Percentiles rank a stretch among this genome's conserved stretches.
Conservation (phyloP, 1,139 yeast species). For the Komagataea norvegica region DNA sequence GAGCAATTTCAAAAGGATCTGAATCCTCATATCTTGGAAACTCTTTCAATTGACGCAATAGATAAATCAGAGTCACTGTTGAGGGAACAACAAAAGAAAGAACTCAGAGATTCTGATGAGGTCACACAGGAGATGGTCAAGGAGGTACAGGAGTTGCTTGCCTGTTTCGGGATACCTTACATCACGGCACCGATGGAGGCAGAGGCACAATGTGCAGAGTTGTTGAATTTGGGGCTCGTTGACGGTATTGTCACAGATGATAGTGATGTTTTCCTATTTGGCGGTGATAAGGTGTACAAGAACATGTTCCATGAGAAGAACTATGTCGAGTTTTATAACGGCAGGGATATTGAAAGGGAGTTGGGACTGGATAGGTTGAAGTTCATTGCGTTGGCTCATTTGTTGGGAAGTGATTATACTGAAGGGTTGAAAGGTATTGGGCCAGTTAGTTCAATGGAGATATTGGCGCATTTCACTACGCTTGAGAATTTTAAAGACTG, state of each 20-base stretch:
- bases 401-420: constrained; percentile 92
- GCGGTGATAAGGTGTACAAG: constrained; percentile 79
- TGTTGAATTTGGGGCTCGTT: constrained; percentile 60
- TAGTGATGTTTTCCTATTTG: constrained; percentile 93
- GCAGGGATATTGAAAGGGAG: constrained; percentile 53
- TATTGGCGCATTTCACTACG: constrained; percentile 77
- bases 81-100: constrained; percentile 50
- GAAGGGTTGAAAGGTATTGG: constrained; percentile 90
- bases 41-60: constrained; percentile 25
- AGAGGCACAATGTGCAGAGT: constrained; percentile 93
- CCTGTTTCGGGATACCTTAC: constrained; percentile 88
- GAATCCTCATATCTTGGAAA: constrained; percentile 25
- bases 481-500: constrained; percentile 46
- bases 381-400: constrained; percentile 72
- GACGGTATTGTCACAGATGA: constrained; percentile 98
- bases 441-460: constrained; percentile 88
- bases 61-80: constrained; percentile 45
- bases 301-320: constrained; percentile 94
- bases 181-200: constrained; percentile 98
- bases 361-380: constrained; percentile 61
- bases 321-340: constrained; percentile 80
- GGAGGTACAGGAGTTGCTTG: constrained; percentile 84
- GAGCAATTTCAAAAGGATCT: constrained; percentile 53
- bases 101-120: constrained; percentile 84
- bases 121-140: constrained; percentile 81